Evolutionary conservation across 768 basidiomycete genomes (phyloP).

Genomic region (Calocybe cyanea): DNA sequence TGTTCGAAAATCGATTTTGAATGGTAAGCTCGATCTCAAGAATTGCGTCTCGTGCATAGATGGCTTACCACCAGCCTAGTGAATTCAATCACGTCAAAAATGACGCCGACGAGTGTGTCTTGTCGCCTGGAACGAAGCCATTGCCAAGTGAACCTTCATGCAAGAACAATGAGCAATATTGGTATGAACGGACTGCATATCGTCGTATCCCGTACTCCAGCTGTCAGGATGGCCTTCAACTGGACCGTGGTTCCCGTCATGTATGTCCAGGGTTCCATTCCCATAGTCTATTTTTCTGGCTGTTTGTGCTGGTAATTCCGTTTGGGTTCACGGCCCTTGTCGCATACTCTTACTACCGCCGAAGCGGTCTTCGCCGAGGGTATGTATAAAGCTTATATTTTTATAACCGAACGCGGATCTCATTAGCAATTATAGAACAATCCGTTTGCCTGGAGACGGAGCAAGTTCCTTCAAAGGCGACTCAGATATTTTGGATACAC

Average conservation of each 20-base stretch:
- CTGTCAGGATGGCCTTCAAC: constrained; percentile 78
- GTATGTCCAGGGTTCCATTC: constrained; percentile 77
- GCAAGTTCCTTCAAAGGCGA: constrained; percentile 30
- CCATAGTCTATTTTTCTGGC: constrained; percentile 82
- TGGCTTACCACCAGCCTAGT: constrained; percentile 34
- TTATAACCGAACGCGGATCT: too few relatives aligned
- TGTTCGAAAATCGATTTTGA: constrained; percentile 84
- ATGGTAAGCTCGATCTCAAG: constrained; percentile 54
- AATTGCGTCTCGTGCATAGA: background rate
- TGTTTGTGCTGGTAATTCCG: constrained; percentile 69
- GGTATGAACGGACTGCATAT: constrained; percentile 93
- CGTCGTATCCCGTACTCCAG: constrained; percentile 87
- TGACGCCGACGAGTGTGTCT: constrained; percentile 66
- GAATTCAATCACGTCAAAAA: constrained; percentile 90
- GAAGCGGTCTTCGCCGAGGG: constrained; percentile 73
- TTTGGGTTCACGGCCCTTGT: constrained; percentile 73
- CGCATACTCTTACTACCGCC: constrained; percentile 78
- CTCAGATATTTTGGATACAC: constrained; percentile 56
- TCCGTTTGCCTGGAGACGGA: constrained; percentile 68
- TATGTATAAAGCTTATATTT: constrained; percentile 22
- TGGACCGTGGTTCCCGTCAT: constrained; percentile 72
- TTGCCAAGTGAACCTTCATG: constrained; percentile 63
- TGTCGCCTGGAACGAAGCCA: constrained; percentile 65
- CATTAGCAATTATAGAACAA: constrained; percentile 44
- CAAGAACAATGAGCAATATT: constrained; percentile 61